Evolutionary conservation across 495 filamentous ascomycete species (phyloP).

Genomic region (Hypoxylon cercidicola): DNA sequence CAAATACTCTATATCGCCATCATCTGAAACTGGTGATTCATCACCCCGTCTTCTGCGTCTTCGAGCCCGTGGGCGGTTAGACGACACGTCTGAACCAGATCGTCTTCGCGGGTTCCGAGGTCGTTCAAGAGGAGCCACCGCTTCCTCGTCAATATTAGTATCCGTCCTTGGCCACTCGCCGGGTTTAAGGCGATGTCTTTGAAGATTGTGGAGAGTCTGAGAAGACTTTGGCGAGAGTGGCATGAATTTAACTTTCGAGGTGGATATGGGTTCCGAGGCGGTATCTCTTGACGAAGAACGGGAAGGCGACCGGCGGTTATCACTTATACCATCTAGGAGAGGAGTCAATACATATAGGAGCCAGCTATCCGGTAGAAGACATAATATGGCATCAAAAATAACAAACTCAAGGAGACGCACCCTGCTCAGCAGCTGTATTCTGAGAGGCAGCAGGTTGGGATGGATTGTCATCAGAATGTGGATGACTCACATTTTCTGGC

Average conservation of each 20-base stretch:
- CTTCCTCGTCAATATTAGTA: slow-evolving; percentile 6
- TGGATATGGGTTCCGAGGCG: slow-evolving; percentile 19
- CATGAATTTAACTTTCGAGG: slow-evolving; percentile 55
- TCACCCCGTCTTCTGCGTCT: slow-evolving; percentile 27
- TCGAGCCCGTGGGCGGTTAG: slow-evolving; percentile 38
- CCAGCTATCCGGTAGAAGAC: background rate
- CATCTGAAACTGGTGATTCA: slow-evolving; percentile 38
- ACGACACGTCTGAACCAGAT: slow-evolving; percentile 51
- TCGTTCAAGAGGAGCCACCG: slow-evolving; percentile 13
- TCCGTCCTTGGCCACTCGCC: slow-evolving; percentile 18
- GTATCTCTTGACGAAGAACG: slow-evolving; percentile 2
- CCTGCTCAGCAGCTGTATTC: slow-evolving; percentile 47
- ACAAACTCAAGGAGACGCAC: slow-evolving; percentile 50
- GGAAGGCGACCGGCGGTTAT: slow-evolving; percentile 15
- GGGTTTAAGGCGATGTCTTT: slow-evolving; percentile 46
- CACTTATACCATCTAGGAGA: slow-evolving; percentile 54
- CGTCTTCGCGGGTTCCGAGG: slow-evolving; percentile 35
- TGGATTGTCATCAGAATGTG: slow-evolving; percentile 38
- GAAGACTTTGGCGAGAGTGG: slow-evolving; percentile 56
- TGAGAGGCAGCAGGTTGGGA: slow-evolving; percentile 42
- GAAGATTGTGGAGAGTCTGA: slow-evolving; percentile 51
- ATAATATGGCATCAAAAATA: background rate
- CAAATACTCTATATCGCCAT: slow-evolving; percentile 57
- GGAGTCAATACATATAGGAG: slow-evolving; percentile 19
- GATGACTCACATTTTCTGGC: slow-evolving; percentile 53